phyloP scores from a whole-genome alignment of 106 monocot species.

The Dendrobium catenatum region DNA sequence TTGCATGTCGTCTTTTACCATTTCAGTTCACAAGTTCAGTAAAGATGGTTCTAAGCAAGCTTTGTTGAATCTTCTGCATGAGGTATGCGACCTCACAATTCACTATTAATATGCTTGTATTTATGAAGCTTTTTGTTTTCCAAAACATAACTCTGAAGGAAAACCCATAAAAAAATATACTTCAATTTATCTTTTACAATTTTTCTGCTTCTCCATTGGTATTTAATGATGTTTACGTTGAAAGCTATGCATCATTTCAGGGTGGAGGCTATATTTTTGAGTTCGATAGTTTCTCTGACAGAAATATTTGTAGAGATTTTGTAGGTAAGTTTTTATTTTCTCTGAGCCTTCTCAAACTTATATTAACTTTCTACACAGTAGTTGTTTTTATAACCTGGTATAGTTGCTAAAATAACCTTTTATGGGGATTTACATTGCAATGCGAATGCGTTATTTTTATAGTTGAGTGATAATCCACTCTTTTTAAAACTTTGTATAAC shows the following conservation, averaged over 20 bases:
- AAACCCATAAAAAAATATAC: not conserved
- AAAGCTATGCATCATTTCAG: slow-evolving; percentile 28
- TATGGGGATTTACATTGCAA: not conserved
- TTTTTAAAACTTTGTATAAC: not conserved
- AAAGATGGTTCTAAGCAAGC: slow-evolving; percentile 90
- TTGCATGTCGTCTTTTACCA: not conserved
- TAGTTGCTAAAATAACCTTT: not conserved
- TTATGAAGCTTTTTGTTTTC: not conserved
- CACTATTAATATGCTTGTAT: not conserved
- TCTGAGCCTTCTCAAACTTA: not conserved
- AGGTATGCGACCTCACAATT: slow-evolving; percentile 34
- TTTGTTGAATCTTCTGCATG: slow-evolving; percentile 74
- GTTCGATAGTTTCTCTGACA: slow-evolving; percentile 80
- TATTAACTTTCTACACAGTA: not conserved
- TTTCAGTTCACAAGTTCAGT: slow-evolving; percentile 84
- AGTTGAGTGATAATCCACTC: not conserved
- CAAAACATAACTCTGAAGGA: not conserved
- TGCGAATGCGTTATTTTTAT: not conserved
- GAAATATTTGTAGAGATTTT: slow-evolving; percentile 87
- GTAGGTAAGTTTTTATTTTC: slow-evolving; percentile 50
- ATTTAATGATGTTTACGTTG: not conserved
- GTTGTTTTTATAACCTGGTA: not conserved
- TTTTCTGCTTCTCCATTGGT: not conserved
- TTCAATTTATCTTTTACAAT: not conserved
- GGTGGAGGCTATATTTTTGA: slow-evolving; percentile 90